These are phyloP conservation scores for Aurantiochytrium sp. DNA, from an alignment of 108 stramenopile species.

Conservation along the genomic window DNA sequence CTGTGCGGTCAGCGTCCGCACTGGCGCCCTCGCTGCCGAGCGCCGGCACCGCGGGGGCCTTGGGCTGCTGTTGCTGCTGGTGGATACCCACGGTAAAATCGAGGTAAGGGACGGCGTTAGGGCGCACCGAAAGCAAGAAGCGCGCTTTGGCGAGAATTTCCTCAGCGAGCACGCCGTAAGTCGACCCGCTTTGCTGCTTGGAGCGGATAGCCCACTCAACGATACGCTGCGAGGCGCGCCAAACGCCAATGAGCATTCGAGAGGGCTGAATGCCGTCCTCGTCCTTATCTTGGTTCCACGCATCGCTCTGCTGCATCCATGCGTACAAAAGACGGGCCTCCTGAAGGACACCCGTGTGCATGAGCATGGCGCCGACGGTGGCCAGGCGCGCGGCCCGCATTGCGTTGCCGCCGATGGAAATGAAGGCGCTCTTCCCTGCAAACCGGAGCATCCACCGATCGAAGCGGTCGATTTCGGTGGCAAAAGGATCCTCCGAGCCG, in stretches of 20 bases:
- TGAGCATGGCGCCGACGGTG: neutral
- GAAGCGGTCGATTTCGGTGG: neutral
- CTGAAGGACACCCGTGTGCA: constrained; percentile 25
- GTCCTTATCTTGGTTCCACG: neutral
- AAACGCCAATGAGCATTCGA: neutral
- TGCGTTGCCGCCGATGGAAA: neutral
- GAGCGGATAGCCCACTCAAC: constrained; percentile 19
- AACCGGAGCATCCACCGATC: constrained; percentile 20
- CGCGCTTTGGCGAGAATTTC: neutral
- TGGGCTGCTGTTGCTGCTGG: neutral
- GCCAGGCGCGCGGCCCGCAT: constrained; percentile 14
- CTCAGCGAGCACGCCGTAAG: constrained; percentile 1
- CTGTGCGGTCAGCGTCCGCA: too few species aligned
- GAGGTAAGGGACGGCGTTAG: neutral
- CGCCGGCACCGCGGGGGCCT: too few species aligned
- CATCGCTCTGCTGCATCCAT: neutral
- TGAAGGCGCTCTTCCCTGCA: neutral
- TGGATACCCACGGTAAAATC: neutral
- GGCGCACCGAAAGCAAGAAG: neutral
- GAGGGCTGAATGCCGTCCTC: neutral
- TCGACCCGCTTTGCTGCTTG: constrained; percentile 12
- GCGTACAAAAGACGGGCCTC: neutral
- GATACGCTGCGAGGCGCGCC: constrained; percentile 15
- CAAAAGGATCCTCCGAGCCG: neutral
- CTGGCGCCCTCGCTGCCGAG: too few species aligned